Evolutionary conservation across 306 rosid genomes (phyloP).

Genomic region (Sicyos baderoa): DNA sequence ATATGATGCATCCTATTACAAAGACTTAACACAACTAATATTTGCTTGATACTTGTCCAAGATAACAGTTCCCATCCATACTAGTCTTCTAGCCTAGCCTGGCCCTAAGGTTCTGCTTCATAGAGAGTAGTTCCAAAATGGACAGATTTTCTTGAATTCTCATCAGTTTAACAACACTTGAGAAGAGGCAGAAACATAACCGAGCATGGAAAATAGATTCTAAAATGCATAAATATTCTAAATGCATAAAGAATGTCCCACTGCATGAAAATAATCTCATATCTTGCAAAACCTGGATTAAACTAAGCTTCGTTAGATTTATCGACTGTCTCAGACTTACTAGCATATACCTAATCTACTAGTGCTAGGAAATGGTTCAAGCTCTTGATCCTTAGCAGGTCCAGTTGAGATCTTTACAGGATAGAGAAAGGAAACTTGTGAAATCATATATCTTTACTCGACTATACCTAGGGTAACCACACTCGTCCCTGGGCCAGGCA

Average conservation of each 20-base stretch:
- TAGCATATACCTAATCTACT: slow-evolving; percentile 46
- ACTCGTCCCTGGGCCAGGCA: too few species aligned
- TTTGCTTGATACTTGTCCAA: neutral
- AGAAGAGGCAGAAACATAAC: neutral
- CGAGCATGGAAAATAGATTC: neutral
- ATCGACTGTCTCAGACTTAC: slow-evolving; percentile 17
- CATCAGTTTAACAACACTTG: neutral
- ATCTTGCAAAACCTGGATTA: neutral
- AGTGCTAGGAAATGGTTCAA: slow-evolving; percentile 76
- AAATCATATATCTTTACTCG: slow-evolving; percentile 35
- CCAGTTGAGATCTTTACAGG: slow-evolving; percentile 69
- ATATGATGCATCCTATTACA: neutral
- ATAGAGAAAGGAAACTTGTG: slow-evolving; percentile 76
- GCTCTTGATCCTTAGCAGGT: slow-evolving; percentile 87
- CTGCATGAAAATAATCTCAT: neutral
- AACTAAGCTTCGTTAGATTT: neutral
- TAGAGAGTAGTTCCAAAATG: neutral
- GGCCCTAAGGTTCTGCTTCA: slow-evolving; percentile 8
- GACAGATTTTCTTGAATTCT: neutral
- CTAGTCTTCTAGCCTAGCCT: neutral
- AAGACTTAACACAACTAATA: neutral
- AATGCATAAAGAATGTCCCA: too few species aligned
- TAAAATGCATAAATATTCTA: neutral
- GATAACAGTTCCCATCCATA: neutral
- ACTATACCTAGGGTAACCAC: too few species aligned